Base-by-base conservation (phyloP, 345 rosid species). In the Syzygium aqueum region DNA sequence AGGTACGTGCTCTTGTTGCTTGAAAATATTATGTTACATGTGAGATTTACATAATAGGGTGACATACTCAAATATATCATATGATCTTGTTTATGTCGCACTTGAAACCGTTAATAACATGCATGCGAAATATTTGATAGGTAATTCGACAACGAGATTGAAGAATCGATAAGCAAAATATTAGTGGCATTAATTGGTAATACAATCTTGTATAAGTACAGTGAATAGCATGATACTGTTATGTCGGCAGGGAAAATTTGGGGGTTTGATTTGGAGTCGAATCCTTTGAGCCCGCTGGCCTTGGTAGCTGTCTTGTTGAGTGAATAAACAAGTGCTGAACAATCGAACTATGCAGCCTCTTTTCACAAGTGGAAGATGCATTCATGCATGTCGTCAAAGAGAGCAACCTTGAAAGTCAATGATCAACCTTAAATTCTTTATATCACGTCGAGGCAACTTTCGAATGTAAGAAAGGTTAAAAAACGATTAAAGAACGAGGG, bases 1-100 rank as follows among this genome's bases (percentile, higher is more conserved):
- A 93, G 97, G 97, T 93, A 86, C 5, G 7, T 33, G 4, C 11
- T 6, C 33, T 46, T 46, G 9, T 33, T 1, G 3, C 13, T 8
- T 33, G 13, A 17, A 33, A 4, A 33, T 67, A 17, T 67, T 37
- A 67, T 2, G 13, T 67, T 30, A 12, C 4, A 1, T 61, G 33
- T 61, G 65, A 59, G 15, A n/a, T 59, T 59, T 61, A 61, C 15
- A 61, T 61, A n/a, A 61, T 61, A 0, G 17, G 73, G 28, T 1
- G 6, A n/a, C 7, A 0, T 61, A 61, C 12, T 61, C 14, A 7
- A 61, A n/a, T n/a, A 61, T 13, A n/a, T 61, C 73, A 14, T n/a
- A 61, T 61, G 33, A 61, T 3, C 33, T n/a, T 61, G 73, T 61
- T 61, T 61, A 13, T 33, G 28, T 61, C 73, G 15, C 33, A 13